Conservation (phyloP, 140 eudicot species). For the Stevia rebaudiana region DNA sequence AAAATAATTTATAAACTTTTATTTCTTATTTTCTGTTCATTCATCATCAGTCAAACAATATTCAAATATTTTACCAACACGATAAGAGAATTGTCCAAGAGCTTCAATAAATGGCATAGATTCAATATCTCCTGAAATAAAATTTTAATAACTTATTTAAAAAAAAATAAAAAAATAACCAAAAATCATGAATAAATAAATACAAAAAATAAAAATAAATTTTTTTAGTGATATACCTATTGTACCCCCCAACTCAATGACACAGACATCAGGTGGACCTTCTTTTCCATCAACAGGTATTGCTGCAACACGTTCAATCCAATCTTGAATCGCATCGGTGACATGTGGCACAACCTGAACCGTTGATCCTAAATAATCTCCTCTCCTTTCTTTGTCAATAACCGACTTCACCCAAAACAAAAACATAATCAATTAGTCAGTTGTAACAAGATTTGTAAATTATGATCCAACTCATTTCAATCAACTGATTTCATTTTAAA, state of each 20-base stretch:
- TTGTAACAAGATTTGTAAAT: not conserved
- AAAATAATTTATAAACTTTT: not conserved
- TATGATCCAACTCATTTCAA: not conserved
- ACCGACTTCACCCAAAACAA: constrained; percentile 48
- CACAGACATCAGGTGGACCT: constrained; percentile 96
- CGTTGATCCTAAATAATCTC: constrained; percentile 91
- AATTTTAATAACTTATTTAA: not conserved
- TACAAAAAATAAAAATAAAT: no score
- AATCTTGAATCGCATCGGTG: constrained; percentile 92
- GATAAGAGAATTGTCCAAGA: constrained; percentile 84
- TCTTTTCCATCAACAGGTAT: constrained; percentile 93
- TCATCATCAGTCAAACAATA: not conserved
- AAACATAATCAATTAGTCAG: constrained; percentile 22
- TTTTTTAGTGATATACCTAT: constrained; percentile 43
- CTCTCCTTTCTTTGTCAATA: constrained; percentile 85
- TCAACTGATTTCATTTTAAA: constrained; percentile 2
- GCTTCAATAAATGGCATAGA: constrained; percentile 97
- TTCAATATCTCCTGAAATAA: constrained; percentile 74
- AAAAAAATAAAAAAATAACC: constrained; percentile 5
- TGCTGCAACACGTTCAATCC: constrained; percentile 90
- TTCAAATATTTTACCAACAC: constrained; percentile 61
- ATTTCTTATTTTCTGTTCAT: not conserved
- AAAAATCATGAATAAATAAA: not conserved
- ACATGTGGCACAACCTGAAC: constrained; percentile 98
- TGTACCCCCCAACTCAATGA: constrained; percentile 98